Evolutionary conservation across 1,284 basidiomycete species (phyloP), one percentile per base, ranked within the genome.

Genomic region (Papiliotrema laurentii): DNA sequence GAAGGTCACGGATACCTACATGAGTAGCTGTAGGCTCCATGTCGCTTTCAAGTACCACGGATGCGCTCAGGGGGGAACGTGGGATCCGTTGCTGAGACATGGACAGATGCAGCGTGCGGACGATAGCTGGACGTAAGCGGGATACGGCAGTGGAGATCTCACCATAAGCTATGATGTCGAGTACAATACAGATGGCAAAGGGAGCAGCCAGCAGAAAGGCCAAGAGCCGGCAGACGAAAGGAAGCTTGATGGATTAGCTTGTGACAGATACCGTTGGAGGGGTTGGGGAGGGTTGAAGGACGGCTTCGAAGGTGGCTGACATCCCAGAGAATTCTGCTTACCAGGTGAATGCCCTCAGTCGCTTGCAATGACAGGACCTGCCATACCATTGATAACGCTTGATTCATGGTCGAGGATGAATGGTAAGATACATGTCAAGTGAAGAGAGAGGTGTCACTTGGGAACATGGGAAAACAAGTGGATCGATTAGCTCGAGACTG

Each of bases 131-230:
- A 21, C 31, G 40, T 31, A 22, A 25, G 53, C 34, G n/a, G n/a
- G 27, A 30, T 31, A 22, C 19, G 27, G 35, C 18, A 47, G 38
- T 24, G n/a, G n/a, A 25, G 10, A 5, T 2, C 18, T 28, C 11
- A 24, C 65, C 62, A 37, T 68, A 68, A 6, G 63, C 65, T 19
- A 66, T 59, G 18, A 66, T 39, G 39, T 68, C 65, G 19, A 68
- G 54, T 0, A 55, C 56, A 16, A 65, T 62, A 49, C 51, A 64
- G 10, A 68, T 28, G 2, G 55, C 55, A 33, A 68, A 64, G 1
- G 65, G 65, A 4, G 59, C 54, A 10, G 60, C 63, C 4, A 65
- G 44, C 5, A 59, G 37, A 35, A 64, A 42, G 2, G 65, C 62
- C 2, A 50, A 14, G 11, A 64, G 26, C 14, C 65, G 57, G 47